Base-by-base conservation (phyloP, 352 stramenopile species). In the Pythium utonaiense region DNA sequence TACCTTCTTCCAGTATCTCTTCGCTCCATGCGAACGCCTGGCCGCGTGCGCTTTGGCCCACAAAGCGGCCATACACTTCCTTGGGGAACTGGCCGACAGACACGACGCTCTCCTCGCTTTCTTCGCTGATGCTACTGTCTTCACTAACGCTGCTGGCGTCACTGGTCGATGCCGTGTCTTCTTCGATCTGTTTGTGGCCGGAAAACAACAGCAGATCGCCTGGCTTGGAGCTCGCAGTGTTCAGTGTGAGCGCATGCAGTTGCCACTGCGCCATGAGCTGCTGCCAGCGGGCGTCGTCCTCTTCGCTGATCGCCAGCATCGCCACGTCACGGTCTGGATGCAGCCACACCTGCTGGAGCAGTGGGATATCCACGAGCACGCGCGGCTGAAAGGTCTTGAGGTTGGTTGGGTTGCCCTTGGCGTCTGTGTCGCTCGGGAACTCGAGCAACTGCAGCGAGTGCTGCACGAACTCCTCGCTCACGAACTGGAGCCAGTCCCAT, bases 401-500 rank as follows among this genome's bases (percentile, higher is more conserved):
- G 36, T 44, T n/a, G 36, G 14, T 19, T 21, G 36, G 36, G 36
- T 44, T 44, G 36, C 36, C 25, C 25, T 30, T 4, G 7, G 47
- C 31, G 27, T 58, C 59, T 24, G 24, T n/a, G 28, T 47, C 53
- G n/a, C 40, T 42, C 17, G 21, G 60, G 7, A 73, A 27, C 19
- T 76, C 75, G 38, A 89, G 72, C 31, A 92, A 47, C 54, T 88
- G 71, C 48, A 94, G 68, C 58, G 78, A 88, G 52, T 92, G 78
- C 31, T 75, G 68, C 38, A 92, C 76, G 31, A 88, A 86, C 48
- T 82, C 71, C 56, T 91, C 80, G 64, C 73, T 84, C 57, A 94
- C 82, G 65, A 86, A 78, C 67, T 94, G 80, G 50, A 94, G 77
- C 84, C 82, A 94, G 59, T 88, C 72, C 82, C 82, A 91, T 62